These are phyloP conservation scores for Hypomyces perniciosus DNA, from an alignment of 2,329 filamentous ascomycete species.

Conservation along the genomic window DNA sequence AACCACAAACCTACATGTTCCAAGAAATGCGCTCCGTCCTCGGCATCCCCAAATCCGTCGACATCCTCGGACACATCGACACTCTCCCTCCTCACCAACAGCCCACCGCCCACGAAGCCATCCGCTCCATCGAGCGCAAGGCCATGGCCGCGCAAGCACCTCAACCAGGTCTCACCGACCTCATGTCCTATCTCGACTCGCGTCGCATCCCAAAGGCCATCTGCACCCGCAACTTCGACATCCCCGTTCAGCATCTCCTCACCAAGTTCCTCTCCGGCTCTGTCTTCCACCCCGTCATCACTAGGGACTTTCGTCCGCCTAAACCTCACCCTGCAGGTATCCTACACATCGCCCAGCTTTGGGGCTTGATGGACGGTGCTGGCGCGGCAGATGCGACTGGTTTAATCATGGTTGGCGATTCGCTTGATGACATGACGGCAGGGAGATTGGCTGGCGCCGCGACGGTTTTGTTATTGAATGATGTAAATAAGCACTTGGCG, in stretches of 20 bases:
- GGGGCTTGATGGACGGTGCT: constrained; percentile 50
- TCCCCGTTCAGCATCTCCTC: constrained; percentile 69
- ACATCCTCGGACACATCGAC: constrained; percentile 89
- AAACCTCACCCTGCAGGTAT: constrained; percentile 89
- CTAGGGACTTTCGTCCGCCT: constrained; percentile 72
- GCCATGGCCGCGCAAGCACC: constrained; percentile 77
- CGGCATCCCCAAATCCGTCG: constrained; percentile 62
- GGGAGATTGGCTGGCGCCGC: constrained; percentile 77
- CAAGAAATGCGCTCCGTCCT: constrained; percentile 72
- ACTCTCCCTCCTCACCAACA: constrained; percentile 56
- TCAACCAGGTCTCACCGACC: constrained; percentile 67
- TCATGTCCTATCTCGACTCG: constrained; percentile 78
- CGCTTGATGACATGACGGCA: constrained; percentile 88
- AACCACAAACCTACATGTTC: constrained; percentile 97
- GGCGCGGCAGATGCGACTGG: constrained; percentile 37
- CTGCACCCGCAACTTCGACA: constrained; percentile 90
- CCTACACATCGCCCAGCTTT: constrained; percentile 71
- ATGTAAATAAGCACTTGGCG: constrained; percentile 66
- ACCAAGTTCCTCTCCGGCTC: constrained; percentile 64
- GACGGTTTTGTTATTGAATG: constrained; percentile 81
- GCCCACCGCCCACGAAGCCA: constrained; percentile 60
- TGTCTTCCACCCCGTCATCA: constrained; percentile 73
- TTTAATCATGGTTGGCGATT: constrained; percentile 67
- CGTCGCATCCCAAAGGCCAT: constrained; percentile 69
- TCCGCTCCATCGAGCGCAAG: constrained; percentile 71